Percentiles rank a stretch among this genome's conserved stretches.
These are phyloP conservation scores for Pyrenophora graminea DNA, from an alignment of 2,329 filamentous ascomycete species.

Conservation along the genomic window DNA sequence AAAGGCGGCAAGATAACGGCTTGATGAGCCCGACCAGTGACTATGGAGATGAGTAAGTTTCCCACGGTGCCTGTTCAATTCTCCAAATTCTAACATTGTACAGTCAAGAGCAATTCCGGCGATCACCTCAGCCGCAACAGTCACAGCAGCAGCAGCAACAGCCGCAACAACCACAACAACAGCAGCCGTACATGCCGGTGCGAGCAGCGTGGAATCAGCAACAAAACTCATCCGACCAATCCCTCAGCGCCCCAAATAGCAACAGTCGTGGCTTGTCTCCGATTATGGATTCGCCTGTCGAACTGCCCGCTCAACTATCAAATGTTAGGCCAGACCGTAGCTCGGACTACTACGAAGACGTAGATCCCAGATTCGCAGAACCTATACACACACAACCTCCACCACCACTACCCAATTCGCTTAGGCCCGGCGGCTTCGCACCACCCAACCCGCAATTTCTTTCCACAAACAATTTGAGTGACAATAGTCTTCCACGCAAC, in stretches of 20 bases:
- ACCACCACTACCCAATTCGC: conserved; percentile 39
- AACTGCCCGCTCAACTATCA: conserved; percentile 38
- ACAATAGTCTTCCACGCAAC: conserved; percentile 46
- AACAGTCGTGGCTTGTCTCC: conserved; percentile 45
- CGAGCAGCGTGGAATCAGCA: conserved; percentile 52
- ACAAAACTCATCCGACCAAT: conserved; percentile 33
- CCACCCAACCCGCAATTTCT: conserved; percentile 38
- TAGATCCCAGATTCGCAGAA: conserved; percentile 82
- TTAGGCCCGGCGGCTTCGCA: conserved; percentile 41
- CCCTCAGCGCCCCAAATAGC: conserved; percentile 27
- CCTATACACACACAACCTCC: conserved; percentile 33
- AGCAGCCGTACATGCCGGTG: conserved; percentile 51
- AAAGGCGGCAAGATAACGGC: conserved; percentile 31
- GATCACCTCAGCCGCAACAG: conserved; percentile 27
- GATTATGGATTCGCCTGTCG: conserved; percentile 46
- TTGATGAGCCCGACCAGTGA: conserved; percentile 64
- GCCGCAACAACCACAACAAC: conserved; percentile 20
- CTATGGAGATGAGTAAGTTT: conserved; percentile 74
- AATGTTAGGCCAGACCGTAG: conserved; percentile 33
- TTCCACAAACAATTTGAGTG: conserved; percentile 30
- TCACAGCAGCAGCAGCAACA: conserved; percentile 19
- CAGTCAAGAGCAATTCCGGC: conserved; percentile 16
- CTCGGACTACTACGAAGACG: conserved; percentile 84
- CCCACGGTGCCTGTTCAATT: too few relatives aligned
- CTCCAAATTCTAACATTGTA: conserved; percentile 9